Base-by-base conservation (phyloP, 768 basidiomycete genomes). In the Tephrocybe sp. region DNA sequence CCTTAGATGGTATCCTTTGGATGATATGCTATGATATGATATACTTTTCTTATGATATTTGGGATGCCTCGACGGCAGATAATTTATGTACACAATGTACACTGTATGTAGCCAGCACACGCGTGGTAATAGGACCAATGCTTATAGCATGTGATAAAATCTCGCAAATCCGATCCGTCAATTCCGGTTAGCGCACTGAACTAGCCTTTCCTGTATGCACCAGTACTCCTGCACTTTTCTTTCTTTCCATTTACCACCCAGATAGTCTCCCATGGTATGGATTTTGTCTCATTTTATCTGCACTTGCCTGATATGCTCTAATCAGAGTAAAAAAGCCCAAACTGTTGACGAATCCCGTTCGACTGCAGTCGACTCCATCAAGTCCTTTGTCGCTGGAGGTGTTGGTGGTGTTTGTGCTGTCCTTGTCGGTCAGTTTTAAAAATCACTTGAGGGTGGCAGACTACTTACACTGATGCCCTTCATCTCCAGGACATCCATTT, bases 381-480 rank as follows among this genome's bases (percentile, higher is more conserved):
- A 97, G 71, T 83, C 92, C 3, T 98, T 99, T 72, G 76, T 96
- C 48, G 83, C 93, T 30, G 97, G 97, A 58, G 97, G 97, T 34
- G 87, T 90, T 59, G 97, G 97, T 53, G 97, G 97, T 57, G 74
- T 85, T 48, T 75, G 82, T 55, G 89, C 88, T 30, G 95, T 97
- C 12, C 77, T 96, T 20, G 94, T 97, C 54, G 94, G 93, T 93
- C 51, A 62, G 90, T 77, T 11, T 13, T 48, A 19, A 30, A 17
- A 50, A 32, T n/a, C 30, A 20, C 3, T 23, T 4, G 10, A 23
- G 9, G 7, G 11, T 30, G 31, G 7, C 2, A 19, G 36, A 39
- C 38, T 39, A 46, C 20, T 52, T 40, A 45, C 42, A 10, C 39
- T 32, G 31, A 45, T 19, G 39, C 38, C 39, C 49, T 45, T 12